Conservation (phyloP, 2,329 filamentous ascomycete genomes). For the Colletotrichum godetiae region DNA sequence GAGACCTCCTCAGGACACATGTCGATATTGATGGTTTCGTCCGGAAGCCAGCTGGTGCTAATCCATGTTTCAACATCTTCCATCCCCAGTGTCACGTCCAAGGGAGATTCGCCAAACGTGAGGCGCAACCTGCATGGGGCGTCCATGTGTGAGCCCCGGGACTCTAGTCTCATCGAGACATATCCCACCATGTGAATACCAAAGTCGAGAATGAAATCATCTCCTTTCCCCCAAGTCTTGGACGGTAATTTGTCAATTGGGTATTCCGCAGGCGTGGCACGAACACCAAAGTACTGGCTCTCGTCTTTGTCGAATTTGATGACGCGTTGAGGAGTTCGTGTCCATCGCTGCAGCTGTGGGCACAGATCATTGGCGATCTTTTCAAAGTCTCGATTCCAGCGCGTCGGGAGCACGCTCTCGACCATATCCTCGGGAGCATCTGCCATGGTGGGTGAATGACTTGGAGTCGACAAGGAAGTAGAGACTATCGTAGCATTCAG, state of each 20-base stretch:
- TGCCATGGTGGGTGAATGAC: slow-evolving; percentile 8
- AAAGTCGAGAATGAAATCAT: slow-evolving; percentile 47
- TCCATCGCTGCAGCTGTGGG: slow-evolving; percentile 35
- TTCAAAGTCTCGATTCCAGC: slow-evolving; percentile 27
- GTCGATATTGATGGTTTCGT: slow-evolving; percentile 49
- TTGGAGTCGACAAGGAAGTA: background rate
- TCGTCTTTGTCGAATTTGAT: slow-evolving; percentile 39
- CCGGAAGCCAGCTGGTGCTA: slow-evolving; percentile 50
- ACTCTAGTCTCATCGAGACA: slow-evolving; percentile 42
- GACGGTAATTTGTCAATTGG: slow-evolving; percentile 35
- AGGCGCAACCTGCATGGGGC: slow-evolving; percentile 47
- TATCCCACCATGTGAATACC: slow-evolving; percentile 47
- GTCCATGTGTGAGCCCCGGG: slow-evolving; percentile 46
- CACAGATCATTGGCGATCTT: slow-evolving; percentile 22
- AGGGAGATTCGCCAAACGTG: slow-evolving; percentile 49
- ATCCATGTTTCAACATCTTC: slow-evolving; percentile 49
- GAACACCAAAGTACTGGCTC: slow-evolving; percentile 39
- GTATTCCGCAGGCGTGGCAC: slow-evolving; percentile 26
- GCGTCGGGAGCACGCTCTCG: slow-evolving; percentile 24
- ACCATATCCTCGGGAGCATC: slow-evolving; percentile 23
- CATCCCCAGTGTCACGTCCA: slow-evolving; percentile 49
- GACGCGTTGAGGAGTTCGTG: slow-evolving; percentile 33
- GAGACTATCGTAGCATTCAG: background rate
- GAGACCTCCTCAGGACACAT: slow-evolving; percentile 43
- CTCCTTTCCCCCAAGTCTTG: slow-evolving; percentile 40